A percentile compares a stretch with the other conserved stretches of the same genome.
Conservation (phyloP, 805 yeast species). For the Sugiyamaella chiloensis region DNA sequence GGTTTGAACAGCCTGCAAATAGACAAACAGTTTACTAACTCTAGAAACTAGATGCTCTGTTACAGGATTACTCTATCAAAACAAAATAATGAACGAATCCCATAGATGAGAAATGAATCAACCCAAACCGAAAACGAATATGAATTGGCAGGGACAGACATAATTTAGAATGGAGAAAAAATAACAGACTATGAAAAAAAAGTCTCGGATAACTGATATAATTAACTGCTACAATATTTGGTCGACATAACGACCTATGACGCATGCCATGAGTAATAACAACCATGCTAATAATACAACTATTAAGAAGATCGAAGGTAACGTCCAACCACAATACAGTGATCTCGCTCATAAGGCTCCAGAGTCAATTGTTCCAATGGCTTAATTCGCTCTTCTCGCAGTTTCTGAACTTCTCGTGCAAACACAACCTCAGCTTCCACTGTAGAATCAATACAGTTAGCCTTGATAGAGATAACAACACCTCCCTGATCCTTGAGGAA, state of each 20-base stretch:
- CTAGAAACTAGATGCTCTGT: constrained; percentile 16
- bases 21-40: not conserved
- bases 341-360: constrained; percentile 99
- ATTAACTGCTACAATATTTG: too few relatives aligned
- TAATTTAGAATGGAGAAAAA: too few relatives aligned
- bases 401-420: constrained; percentile 98
- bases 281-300: not conserved
- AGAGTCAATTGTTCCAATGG: constrained; percentile 97
- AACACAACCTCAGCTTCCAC: constrained; percentile 99
- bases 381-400: constrained; percentile 97
- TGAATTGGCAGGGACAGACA: too few relatives aligned
- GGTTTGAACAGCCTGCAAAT: too few relatives aligned
- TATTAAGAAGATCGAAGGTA: constrained; percentile 69
- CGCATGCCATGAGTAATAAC: not conserved
- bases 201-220: too few relatives aligned
- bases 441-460: constrained; percentile 99
- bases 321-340: constrained; percentile 97
- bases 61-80: constrained; percentile 3
- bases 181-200: too few relatives aligned
- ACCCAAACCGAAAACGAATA: too few relatives aligned
- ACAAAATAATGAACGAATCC: not conserved
- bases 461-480: constrained; percentile 97
- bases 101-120: not conserved
- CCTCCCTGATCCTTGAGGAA: constrained; percentile 98
- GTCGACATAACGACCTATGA: too few relatives aligned